Evolutionary conservation across 306 rosid genomes (phyloP).

Genomic region (Geum urbanum): DNA sequence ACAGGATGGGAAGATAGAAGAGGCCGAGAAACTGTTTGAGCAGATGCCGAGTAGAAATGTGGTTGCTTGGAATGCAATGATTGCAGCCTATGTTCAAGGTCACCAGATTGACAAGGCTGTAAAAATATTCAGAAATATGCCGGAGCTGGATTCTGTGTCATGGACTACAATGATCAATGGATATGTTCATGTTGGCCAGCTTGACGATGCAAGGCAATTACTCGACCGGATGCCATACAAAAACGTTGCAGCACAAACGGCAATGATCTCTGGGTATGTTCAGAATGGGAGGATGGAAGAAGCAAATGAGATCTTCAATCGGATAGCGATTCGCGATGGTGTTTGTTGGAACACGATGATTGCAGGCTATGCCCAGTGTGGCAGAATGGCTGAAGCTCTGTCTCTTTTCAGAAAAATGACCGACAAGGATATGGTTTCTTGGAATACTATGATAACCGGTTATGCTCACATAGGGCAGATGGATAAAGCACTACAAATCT

Average conservation of each 20-base stretch:
- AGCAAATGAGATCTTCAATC: conserved; percentile 56
- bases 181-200: conserved; percentile 57
- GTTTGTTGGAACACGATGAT: conserved; percentile 90
- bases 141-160: conserved; percentile 59
- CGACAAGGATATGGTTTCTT: conserved; percentile 55
- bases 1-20: conserved; percentile 44
- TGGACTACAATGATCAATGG: conserved; percentile 84
- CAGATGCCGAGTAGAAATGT: conserved; percentile 57
- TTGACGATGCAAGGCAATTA: conserved; percentile 54
- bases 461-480: conserved; percentile 63
- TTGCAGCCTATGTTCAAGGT: conserved; percentile 63
- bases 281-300: conserved; percentile 57
- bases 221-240: conserved; percentile 62
- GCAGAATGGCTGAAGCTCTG: conserved; percentile 61
- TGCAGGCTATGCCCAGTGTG: conserved; percentile 62
- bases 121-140: conserved; percentile 52
- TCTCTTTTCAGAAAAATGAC: conserved; percentile 56
- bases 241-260: conserved; percentile 67
- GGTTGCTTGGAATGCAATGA: conserved; percentile 92
- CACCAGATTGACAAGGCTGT: conserved; percentile 59
- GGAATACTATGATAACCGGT: conserved; percentile 79
- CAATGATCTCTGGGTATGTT: conserved; percentile 67
- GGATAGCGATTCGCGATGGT: conserved; percentile 38
- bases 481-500: conserved; percentile 52
- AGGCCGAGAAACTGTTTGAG: conserved; percentile 61